These are phyloP conservation scores for Fusarium oligoseptatum DNA, from an alignment of 2,329 filamentous ascomycete genomes.

Conservation along the genomic window DNA sequence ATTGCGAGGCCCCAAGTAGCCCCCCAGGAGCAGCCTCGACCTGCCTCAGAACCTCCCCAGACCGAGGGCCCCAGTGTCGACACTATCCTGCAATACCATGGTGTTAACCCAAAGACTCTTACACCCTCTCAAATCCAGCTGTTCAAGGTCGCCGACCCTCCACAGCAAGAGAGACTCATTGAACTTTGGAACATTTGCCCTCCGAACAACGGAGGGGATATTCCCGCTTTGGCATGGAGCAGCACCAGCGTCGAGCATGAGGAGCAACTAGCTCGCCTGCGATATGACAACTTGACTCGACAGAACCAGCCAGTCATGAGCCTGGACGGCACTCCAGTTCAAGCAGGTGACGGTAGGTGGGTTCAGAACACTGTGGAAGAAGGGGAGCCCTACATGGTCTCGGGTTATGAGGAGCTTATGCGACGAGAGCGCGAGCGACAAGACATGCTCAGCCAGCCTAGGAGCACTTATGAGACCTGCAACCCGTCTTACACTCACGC, in stretches of 20 bases:
- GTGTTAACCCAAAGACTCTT: conserved; percentile 77
- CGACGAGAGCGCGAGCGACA: conserved; percentile 70
- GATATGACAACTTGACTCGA: conserved; percentile 65
- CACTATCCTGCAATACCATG: conserved; percentile 72
- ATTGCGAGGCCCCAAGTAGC: conserved; percentile 52
- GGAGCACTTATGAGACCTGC: conserved; percentile 60
- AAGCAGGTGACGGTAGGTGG: conserved; percentile 69
- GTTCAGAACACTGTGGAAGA: conserved; percentile 55
- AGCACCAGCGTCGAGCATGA: conserved; percentile 69
- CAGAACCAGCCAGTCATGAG: conserved; percentile 60
- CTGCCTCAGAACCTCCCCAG: conserved; percentile 65
- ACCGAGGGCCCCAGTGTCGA: conserved; percentile 66
- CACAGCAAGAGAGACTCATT: conserved; percentile 80
- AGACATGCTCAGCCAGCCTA: conserved; percentile 50
- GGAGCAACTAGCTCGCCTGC: conserved; percentile 69
- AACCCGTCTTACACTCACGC: conserved; percentile 66
- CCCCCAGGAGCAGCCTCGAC: conserved; percentile 57
- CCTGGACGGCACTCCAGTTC: conserved; percentile 66
- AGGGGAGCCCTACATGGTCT: conserved; percentile 86
- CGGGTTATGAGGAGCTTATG: conserved; percentile 81
- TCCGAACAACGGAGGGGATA: conserved; percentile 69
- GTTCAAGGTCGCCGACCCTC: conserved; percentile 79
- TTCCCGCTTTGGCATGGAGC: conserved; percentile 66
- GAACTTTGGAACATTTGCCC: conserved; percentile 89
- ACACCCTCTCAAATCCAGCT: conserved; percentile 82